Evolutionary conservation across 495 filamentous ascomycete genomes (phyloP), one percentile per base, ranked within the genome.

Genomic region (Penicillium paxilli): DNA sequence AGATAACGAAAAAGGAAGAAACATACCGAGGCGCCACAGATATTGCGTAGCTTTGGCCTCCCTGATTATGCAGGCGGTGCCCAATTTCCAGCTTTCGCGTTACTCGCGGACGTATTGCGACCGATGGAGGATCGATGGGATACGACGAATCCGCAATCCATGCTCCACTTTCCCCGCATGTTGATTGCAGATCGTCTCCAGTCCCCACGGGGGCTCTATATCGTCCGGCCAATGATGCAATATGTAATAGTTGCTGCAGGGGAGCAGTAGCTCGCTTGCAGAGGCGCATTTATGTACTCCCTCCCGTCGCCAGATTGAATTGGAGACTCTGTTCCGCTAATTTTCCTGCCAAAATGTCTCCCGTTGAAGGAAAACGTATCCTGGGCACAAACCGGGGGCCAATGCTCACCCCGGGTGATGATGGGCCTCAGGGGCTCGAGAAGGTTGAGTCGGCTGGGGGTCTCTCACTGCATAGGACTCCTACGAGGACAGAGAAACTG

Each of bases 401-500:
- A 23, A 50, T 56, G 14, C 41, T 60, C 6, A 56, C 58, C 11
- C 26, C 25, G 22, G 26, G 28, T 3, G 53, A 48, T 25, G 48
- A 41, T 1, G 21, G 23, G 5, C 19, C 40, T 38, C 26, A 50
- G 24, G 57, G 52, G 21, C 40, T 52, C 1, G 25, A 49, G 5
- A 51, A 56, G 25, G 23, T 25, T 14, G 47, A 59, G 30, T 55
- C 57, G 21, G 48, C 52, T 17, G 45, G 58, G 4, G 53, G 52
- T 2, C 37, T 55, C 2, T 60, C 53, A 6, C 35, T 60, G 14
- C 28, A 46, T 14, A 52, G 26, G n/a, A 52, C 45, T 5, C 52
- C 49, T 3, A 56, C 48, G 2, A 28, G 52, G 0, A 52, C 41
- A 3, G 52, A 70, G 37, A 66, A 51, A 20, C 21, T 70, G 3